These are phyloP conservation scores for Salix arbutifolia DNA, from an alignment of 345 rosid genomes.

Conservation along the genomic window DNA sequence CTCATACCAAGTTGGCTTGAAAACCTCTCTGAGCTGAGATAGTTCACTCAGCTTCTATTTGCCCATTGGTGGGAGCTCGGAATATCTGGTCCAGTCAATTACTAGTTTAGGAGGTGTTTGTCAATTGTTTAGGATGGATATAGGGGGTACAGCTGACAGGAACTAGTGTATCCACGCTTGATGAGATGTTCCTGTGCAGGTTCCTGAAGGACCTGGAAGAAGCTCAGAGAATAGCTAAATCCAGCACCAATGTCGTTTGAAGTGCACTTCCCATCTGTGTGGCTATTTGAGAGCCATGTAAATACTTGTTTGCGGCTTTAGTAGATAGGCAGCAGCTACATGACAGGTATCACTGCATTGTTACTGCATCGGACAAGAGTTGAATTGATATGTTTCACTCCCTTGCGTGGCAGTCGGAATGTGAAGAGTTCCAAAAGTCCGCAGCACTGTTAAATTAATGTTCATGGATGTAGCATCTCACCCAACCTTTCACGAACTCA, in stretches of 20 bases:
- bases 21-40: not conserved
- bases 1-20: not conserved
- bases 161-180: not conserved
- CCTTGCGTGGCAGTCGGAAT: not conserved
- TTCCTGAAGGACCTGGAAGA: slow-evolving; percentile 81
- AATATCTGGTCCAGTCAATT: not conserved
- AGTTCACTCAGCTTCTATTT: not conserved
- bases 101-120: not conserved
- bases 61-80: not conserved
- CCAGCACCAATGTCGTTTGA: slow-evolving; percentile 52
- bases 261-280: not conserved
- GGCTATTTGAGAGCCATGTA: slow-evolving; percentile 18
- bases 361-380: not conserved
- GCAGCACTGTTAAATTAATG: not conserved
- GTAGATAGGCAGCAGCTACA: not conserved
- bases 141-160: not conserved
- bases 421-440: not conserved
- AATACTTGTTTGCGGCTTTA: slow-evolving; percentile 9
- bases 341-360: not conserved
- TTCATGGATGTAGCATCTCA: no score
- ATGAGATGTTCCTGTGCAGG: slow-evolving; percentile 31
- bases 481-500: not conserved
- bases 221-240: slow-evolving; percentile 65
- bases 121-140: not conserved
- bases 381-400: not conserved